A percentile compares a stretch with the other conserved stretches of the same genome.
These are phyloP conservation scores for Typha latifolia DNA, from an alignment of 176 grass and related monocot species.

Conservation along the genomic window DNA sequence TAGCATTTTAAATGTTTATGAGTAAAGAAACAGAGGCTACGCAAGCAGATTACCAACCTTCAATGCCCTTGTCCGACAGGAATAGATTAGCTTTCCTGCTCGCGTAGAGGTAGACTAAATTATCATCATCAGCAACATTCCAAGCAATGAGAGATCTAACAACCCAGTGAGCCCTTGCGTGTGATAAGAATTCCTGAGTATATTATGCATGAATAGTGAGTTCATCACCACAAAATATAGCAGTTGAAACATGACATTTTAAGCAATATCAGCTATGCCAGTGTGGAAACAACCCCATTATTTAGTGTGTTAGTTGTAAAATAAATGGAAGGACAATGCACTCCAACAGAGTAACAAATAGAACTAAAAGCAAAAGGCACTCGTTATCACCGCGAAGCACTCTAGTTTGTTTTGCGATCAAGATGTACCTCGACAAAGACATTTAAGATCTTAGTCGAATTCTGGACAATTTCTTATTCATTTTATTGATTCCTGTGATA, in stretches of 20 bases:
- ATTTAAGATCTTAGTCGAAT: not conserved
- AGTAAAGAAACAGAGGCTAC: not conserved
- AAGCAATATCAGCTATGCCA: not conserved
- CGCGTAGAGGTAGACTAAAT: slow-evolving; percentile 53
- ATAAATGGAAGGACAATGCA: not conserved
- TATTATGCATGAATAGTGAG: not conserved
- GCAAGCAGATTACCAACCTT: slow-evolving; percentile 30
- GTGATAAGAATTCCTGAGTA: slow-evolving; percentile 39
- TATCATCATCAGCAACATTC: slow-evolving; percentile 31
- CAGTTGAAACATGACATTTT: not conserved
- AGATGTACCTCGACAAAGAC: not conserved
- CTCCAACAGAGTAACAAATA: not conserved
- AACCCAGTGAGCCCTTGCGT: slow-evolving; percentile 74
- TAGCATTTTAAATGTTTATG: too few relatives aligned
- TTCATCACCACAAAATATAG: not conserved
- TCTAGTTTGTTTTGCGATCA: not conserved
- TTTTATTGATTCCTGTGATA: not conserved
- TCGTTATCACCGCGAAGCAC: not conserved
- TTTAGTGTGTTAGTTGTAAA: not conserved
- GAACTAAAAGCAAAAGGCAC: not conserved
- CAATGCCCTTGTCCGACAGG: slow-evolving; percentile 29
- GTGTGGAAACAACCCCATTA: not conserved
- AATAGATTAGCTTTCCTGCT: slow-evolving; percentile 40
- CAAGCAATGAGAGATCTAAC: slow-evolving; percentile 55
- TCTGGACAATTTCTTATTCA: not conserved